A percentile compares a stretch with the other conserved stretches of the same genome.
Evolutionary conservation across 2,329 filamentous ascomycete genomes (phyloP).

Genomic region (Botrytis hyacinthi): DNA sequence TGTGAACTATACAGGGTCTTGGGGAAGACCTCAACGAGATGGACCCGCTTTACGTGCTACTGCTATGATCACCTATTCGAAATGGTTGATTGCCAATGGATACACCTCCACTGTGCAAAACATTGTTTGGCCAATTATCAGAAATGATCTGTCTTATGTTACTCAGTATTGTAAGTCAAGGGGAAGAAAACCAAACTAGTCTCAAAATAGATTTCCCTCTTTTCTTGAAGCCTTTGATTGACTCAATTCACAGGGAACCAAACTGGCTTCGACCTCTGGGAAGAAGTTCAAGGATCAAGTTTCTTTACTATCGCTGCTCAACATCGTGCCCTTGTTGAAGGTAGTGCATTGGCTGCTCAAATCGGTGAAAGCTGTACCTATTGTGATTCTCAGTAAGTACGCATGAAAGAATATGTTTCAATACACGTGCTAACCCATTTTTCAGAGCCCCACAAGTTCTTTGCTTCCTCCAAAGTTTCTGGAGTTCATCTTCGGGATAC

Average conservation of each 20-base stretch:
- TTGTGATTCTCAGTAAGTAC: slow-evolving; percentile 53
- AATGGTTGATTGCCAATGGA: slow-evolving; percentile 67
- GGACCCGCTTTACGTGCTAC: slow-evolving; percentile 75
- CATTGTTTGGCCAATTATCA: slow-evolving; percentile 70
- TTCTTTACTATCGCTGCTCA: slow-evolving; percentile 75
- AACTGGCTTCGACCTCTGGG: slow-evolving; percentile 75
- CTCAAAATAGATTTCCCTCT: background rate
- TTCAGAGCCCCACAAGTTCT: slow-evolving; percentile 62
- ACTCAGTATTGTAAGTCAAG: slow-evolving; percentile 59
- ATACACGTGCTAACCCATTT: background rate
- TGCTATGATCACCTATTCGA: slow-evolving; percentile 68
- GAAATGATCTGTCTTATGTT: slow-evolving; percentile 74
- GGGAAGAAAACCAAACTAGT: background rate
- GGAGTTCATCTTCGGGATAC: slow-evolving; percentile 57
- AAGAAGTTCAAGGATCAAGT: slow-evolving; percentile 72
- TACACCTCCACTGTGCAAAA: slow-evolving; percentile 43
- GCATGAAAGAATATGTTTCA: background rate
- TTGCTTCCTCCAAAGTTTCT: slow-evolving; percentile 74
- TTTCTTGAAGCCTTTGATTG: background rate
- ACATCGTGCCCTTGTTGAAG: slow-evolving; percentile 68
- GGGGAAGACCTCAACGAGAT: slow-evolving; percentile 79
- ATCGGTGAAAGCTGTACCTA: slow-evolving; percentile 59
- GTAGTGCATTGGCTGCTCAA: slow-evolving; percentile 60
- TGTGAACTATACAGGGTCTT: slow-evolving; percentile 40
- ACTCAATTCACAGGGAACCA: slow-evolving; percentile 41